These are phyloP conservation scores for Thalassiosira hispida DNA, from an alignment of 352 stramenopile species.

Conservation along the genomic window DNA sequence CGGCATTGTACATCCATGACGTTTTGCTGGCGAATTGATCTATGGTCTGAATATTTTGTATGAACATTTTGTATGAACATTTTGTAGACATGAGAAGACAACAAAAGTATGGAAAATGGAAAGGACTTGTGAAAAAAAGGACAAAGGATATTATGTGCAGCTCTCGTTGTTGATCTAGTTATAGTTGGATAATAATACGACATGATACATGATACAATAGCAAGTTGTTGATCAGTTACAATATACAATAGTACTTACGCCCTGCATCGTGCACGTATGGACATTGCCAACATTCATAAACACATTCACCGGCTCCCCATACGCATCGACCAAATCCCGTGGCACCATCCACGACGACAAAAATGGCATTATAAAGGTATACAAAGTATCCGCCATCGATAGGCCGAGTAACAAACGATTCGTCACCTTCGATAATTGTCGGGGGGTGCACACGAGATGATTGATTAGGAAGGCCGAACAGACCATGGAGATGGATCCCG, in stretches of 20 bases:
- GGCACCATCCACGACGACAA: background rate
- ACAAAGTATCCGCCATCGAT: background rate
- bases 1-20: background rate
- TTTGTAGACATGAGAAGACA: too few species aligned
- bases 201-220: too few species aligned
- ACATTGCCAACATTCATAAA: background rate
- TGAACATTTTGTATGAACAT: too few species aligned
- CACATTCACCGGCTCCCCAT: background rate
- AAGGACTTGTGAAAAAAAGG: too few species aligned
- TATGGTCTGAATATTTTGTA: too few species aligned
- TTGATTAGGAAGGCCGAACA: background rate
- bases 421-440: background rate
- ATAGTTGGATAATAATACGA: too few species aligned
- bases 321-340: background rate
- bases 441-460: background rate
- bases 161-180: too few species aligned
- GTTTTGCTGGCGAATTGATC: background rate
- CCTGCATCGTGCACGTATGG: background rate
- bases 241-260: too few species aligned
- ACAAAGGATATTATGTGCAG: too few species aligned
- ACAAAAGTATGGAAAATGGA: too few species aligned
- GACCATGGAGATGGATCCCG: background rate
- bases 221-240: too few species aligned
- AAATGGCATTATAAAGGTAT: background rate
- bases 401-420: background rate